A percentile compares a stretch with the other conserved stretches of the same genome.
Evolutionary conservation across 2,329 filamentous ascomycete species (phyloP).

Genomic region (Cladosporium sp.): DNA sequence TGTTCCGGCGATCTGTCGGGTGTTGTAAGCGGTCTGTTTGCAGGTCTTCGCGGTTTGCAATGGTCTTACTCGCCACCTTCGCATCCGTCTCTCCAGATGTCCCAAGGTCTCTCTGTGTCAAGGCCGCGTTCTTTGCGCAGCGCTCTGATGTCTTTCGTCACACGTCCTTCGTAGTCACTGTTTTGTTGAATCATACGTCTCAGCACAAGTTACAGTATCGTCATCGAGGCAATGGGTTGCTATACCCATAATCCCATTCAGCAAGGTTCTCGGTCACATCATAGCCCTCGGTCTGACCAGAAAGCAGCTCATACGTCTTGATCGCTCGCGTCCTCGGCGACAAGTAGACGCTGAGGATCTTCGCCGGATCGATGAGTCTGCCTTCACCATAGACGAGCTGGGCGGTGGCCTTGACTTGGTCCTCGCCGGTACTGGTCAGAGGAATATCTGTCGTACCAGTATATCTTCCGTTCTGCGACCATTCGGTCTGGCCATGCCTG

Average conservation of each 20-base stretch:
- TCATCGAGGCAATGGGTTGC: neutral
- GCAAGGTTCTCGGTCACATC: constrained; percentile 65
- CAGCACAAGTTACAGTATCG: neutral
- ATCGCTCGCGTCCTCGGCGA: constrained; percentile 48
- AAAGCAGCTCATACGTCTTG: constrained; percentile 47
- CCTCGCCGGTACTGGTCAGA: constrained; percentile 74
- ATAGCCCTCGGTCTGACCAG: constrained; percentile 29
- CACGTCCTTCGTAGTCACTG: constrained; percentile 69
- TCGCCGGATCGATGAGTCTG: constrained; percentile 49
- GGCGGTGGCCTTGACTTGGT: constrained; percentile 48
- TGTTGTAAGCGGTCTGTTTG: neutral
- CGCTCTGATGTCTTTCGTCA: constrained; percentile 63
- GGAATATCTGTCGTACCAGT: constrained; percentile 85
- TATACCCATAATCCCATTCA: constrained; percentile 74
- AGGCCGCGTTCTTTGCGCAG: constrained; percentile 56
- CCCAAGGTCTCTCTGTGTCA: constrained; percentile 57
- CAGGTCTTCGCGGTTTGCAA: neutral
- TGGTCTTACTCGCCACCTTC: constrained; percentile 69
- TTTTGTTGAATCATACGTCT: neutral
- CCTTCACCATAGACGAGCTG: constrained; percentile 46
- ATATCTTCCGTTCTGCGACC: constrained; percentile 77
- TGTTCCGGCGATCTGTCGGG: constrained; percentile 58
- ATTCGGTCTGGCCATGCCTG: constrained; percentile 93
- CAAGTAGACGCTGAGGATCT: constrained; percentile 45
- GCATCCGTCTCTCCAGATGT: constrained; percentile 89